Evolutionary conservation across 208 protist species (phyloP).

Genomic region (Leishmania amazonensis): DNA sequence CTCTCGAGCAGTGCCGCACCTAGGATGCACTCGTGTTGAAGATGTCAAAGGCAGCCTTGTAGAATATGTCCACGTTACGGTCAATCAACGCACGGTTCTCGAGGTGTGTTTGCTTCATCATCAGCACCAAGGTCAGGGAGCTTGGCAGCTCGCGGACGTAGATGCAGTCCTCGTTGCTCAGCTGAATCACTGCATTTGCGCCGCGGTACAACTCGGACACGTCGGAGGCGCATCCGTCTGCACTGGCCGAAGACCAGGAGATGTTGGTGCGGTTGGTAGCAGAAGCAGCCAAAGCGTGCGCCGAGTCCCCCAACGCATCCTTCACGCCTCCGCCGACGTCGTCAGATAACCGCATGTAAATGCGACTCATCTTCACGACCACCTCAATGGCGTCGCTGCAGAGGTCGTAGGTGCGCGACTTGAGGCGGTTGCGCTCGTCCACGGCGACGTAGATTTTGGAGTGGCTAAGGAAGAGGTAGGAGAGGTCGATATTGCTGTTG

Average conservation of each 20-base stretch:
- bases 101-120: slow-evolving; percentile 80
- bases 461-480: slow-evolving; percentile 86
- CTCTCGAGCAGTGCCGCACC: neutral
- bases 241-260: neutral
- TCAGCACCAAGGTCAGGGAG: slow-evolving; percentile 84
- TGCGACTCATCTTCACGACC: slow-evolving; percentile 71
- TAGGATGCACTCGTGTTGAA: slow-evolving; percentile 48
- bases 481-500: slow-evolving; percentile 85
- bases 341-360: slow-evolving; percentile 42
- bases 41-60: slow-evolving; percentile 70
- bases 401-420: slow-evolving; percentile 82
- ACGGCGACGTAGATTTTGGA: slow-evolving; percentile 89
- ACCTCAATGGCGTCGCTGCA: slow-evolving; percentile 91
- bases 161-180: slow-evolving; percentile 70
- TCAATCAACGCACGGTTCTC: slow-evolving; percentile 79
- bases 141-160: slow-evolving; percentile 88
- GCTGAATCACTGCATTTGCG: slow-evolving; percentile 34
- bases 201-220: slow-evolving; percentile 29
- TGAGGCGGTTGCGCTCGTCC: slow-evolving; percentile 81
- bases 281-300: neutral
- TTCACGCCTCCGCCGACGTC: neutral
- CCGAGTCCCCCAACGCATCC: neutral
- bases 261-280: neutral
- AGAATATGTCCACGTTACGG: slow-evolving; percentile 84
- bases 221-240: neutral